These are phyloP conservation scores for Aspergillus homomorphus DNA, from an alignment of 495 filamentous ascomycete species.

Conservation along the genomic window DNA sequence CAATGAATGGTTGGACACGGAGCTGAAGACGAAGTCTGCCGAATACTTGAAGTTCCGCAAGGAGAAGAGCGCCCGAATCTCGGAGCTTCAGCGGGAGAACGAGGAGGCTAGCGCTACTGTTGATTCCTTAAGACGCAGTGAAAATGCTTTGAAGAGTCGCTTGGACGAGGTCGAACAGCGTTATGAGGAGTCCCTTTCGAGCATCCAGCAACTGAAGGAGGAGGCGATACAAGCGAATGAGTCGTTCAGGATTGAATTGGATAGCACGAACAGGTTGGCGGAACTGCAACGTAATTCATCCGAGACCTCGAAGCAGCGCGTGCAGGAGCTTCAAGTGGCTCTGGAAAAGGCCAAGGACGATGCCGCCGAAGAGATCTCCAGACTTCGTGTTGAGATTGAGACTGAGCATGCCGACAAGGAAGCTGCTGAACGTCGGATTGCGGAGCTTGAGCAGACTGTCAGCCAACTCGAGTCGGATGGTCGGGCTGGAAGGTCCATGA, in stretches of 20 bases:
- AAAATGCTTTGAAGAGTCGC: constrained; percentile 73
- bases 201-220: constrained; percentile 81
- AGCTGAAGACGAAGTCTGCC: constrained; percentile 80
- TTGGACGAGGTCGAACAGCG: constrained; percentile 82
- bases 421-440: constrained; percentile 63
- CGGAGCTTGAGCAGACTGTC: constrained; percentile 71
- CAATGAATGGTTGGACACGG: constrained; percentile 87
- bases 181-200: constrained; percentile 74
- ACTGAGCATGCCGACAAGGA: constrained; percentile 72
- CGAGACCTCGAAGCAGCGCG: constrained; percentile 70
- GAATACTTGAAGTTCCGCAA: constrained; percentile 90
- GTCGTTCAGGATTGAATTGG: constrained; percentile 77
- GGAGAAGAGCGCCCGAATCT: constrained; percentile 83
- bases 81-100: constrained; percentile 81
- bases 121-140: constrained; percentile 72
- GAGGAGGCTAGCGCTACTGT: constrained; percentile 76
- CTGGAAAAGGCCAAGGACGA: constrained; percentile 78
- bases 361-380: constrained; percentile 74
- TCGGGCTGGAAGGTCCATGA: constrained; percentile 36
- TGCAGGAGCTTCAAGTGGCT: constrained; percentile 75
- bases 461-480: constrained; percentile 61
- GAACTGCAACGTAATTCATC: constrained; percentile 82
- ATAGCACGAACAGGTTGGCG: constrained; percentile 73
- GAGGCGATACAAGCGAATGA: constrained; percentile 73
- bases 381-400: constrained; percentile 74